Evolutionary conservation across 2,329 filamentous ascomycete species (phyloP), one percentile per base, ranked within the genome.

Genomic region (Aspergillus eucalypticola): DNA sequence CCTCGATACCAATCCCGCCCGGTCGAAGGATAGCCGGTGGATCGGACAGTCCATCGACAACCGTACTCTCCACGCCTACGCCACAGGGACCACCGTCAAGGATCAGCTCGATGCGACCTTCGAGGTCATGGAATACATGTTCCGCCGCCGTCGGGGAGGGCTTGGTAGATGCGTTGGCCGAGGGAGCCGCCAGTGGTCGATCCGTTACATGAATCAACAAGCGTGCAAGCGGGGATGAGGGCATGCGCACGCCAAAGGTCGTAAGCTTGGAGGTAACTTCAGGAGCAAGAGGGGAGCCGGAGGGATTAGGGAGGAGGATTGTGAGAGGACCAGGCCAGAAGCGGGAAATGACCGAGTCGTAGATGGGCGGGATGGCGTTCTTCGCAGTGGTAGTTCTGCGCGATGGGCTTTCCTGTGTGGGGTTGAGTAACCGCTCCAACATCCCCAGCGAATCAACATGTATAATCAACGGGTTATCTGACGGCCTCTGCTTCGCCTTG

Each of bases 251-350:
- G 52, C 92, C 95, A 76, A 99, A 97, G 0, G 91, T 96, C 8
- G 81, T 73, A 29, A 97, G 83, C 0, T 89, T 90, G 1, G 94
- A 92, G 3, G 95, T 98, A 10, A 98, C 94, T 76, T 97, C 92
- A n/a, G 90, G 87, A 0, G 94, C 93, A 6, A 99, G 83, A 13
- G 83, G 82, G 1, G 90, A 90, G 27, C 81, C 75, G n/a, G 78
- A 68, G 0, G 91, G 90, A 54, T 91, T 89, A 0, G 90, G 91
- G 6, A 99, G 83, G 48, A 99, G 84, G 64, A 99, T 92, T 0
- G 95, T 99, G 56, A 99, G 78, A 0, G 95, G 93, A 0, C 95
- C 95, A 0, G 95, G 95, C 95, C 95, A 99, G 81, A 97, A 99
- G 46, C 82, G 83, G 58, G 86, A 79, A 59, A 98, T 91, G 21